A percentile compares a stretch with the other conserved stretches of the same genome.
These are phyloP conservation scores for Oenanthe javanica DNA, from an alignment of 140 eudicot genomes.

Conservation along the genomic window DNA sequence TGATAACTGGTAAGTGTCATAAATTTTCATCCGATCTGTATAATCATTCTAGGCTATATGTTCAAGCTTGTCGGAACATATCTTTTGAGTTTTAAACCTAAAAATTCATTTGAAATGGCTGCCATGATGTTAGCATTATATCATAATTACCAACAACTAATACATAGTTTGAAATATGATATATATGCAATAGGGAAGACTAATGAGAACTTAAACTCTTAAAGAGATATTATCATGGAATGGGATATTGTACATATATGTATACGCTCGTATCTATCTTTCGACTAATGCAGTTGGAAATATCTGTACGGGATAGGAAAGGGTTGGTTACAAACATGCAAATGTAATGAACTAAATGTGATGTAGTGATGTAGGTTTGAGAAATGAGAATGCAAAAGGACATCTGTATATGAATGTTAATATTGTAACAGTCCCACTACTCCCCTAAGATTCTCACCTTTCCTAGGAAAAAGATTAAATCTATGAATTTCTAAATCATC, in stretches of 20 bases:
- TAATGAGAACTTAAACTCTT: neutral
- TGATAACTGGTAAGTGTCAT: neutral
- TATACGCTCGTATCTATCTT: too few relatives aligned
- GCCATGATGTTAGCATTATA: neutral
- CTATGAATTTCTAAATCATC: neutral
- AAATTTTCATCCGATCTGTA: neutral
- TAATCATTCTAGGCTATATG: neutral
- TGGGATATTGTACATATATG: neutral
- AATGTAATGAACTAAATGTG: neutral
- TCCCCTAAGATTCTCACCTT: neutral
- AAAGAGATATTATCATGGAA: neutral
- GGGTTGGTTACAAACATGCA: neutral
- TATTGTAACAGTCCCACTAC: neutral
- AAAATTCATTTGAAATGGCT: neutral
- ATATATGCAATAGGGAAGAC: neutral
- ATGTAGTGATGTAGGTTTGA: neutral
- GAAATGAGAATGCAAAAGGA: neutral
- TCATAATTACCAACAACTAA: too few relatives aligned
- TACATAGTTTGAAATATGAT: neutral
- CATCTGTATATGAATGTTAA: neutral
- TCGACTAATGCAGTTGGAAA: too few relatives aligned
- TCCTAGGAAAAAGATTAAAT: neutral
- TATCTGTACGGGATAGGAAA: too few relatives aligned
- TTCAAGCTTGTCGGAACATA: neutral
- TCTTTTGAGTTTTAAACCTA: neutral